Conservation (phyloP, 2,329 filamentous ascomycete species). For the Scytalidium sp. region DNA sequence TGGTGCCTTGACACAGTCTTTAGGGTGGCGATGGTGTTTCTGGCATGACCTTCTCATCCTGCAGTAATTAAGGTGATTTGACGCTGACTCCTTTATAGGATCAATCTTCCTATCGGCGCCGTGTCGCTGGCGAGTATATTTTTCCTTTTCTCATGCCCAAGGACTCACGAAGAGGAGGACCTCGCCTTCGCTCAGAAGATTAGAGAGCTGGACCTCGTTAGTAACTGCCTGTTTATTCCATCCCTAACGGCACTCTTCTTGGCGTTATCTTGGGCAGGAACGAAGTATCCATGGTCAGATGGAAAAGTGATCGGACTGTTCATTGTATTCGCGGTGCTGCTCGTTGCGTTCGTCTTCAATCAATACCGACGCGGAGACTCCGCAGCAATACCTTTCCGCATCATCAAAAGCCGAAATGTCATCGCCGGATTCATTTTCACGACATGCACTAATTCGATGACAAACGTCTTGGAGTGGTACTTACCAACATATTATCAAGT, state of each 20-base stretch:
- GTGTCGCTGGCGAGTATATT: too few relatives aligned
- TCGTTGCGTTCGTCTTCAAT: slow-evolving; percentile 18
- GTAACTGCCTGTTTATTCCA: slow-evolving; percentile 22
- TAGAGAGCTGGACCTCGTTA: slow-evolving; percentile 27
- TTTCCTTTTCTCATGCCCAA: too few relatives aligned
- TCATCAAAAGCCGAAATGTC: slow-evolving; percentile 30
- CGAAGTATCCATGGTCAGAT: slow-evolving; percentile 19
- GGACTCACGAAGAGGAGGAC: too few relatives aligned
- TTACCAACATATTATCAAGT: too few relatives aligned
- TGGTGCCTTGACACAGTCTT: slow-evolving; percentile 34
- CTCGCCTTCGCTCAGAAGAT: too few relatives aligned
- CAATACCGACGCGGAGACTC: slow-evolving; percentile 29
- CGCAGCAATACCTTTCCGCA: slow-evolving; percentile 33
- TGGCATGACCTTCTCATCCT: too few relatives aligned
- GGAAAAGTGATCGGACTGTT: slow-evolving; percentile 25
- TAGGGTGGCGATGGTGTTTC: slow-evolving; percentile 25
- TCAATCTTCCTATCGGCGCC: slow-evolving; percentile 32
- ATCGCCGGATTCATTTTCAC: not conserved
- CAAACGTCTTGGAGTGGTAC: too few relatives aligned
- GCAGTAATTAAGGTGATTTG: too few relatives aligned
- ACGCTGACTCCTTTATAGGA: too few relatives aligned
- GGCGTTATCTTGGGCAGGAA: slow-evolving; percentile 20
- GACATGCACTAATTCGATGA: too few relatives aligned
- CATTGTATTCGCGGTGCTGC: slow-evolving; percentile 18
- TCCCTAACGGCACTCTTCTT: slow-evolving; percentile 19